Evolutionary conservation across 306 rosid genomes (phyloP), one percentile per base, ranked within the genome.

Genomic region (Cucumis hystrix): DNA sequence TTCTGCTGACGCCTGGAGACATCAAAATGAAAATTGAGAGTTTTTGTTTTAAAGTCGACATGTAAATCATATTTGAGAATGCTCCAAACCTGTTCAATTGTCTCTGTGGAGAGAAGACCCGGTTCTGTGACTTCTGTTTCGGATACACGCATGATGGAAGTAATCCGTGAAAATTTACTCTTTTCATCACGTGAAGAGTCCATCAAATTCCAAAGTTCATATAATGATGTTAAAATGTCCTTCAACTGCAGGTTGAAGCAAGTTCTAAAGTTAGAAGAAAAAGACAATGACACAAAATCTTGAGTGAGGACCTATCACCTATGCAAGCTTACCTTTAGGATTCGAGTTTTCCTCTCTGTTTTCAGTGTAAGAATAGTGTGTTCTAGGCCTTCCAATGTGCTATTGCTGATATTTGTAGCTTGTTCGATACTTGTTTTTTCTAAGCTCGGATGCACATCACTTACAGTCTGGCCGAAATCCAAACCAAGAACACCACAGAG

Each of bases 131-230:
- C 83, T 80, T 90, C 92, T 77, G 90, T 58, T 83, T 88, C 97
- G 0, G 91, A 80, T 13, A 80, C 82, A 82, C 86, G 83, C 70
- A 86, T 83, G 78, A 92, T 79, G 52, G 86, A 85, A 72, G 91
- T 85, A 67, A 88, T 82, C 84, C 84, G 86, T 4, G 66, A 85
- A 84, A 92, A 95, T 61, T 79, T 75, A 75, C 84, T 85, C 77
- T 84, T 90, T 84, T 92, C 98, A 78, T 92, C 97, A 68, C 81
- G 88, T 60, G 98, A 84, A 0, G 98, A 87, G 85, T 95, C 98
- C 98, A 95, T 95, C 93, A 95, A 95, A 84, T 88, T 92, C 97
- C 97, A 95, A 74, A 95, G 97, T 56, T 95, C 98, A 77, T 83
- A 88, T 61, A 95, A 80, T 67, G 90, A 79, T 17, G 87, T 78